A percentile compares a stretch with the other conserved stretches of the same genome.
Evolutionary conservation across 2,329 filamentous ascomycete species (phyloP).

Genomic region (Hypoxylon sp.): DNA sequence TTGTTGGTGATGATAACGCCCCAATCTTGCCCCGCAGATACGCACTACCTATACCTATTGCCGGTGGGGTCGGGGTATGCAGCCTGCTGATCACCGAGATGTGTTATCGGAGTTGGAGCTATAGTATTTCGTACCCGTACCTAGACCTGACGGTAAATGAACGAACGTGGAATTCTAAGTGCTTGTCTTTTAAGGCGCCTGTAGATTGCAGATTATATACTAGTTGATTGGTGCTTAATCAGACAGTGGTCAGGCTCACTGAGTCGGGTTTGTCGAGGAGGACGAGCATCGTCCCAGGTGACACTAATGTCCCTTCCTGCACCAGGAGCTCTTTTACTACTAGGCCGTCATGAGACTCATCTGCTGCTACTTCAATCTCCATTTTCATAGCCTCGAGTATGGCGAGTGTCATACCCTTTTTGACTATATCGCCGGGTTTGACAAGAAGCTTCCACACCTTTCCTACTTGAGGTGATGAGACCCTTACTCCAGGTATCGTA

Average conservation of each 20-base stretch:
- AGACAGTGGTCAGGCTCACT: no score
- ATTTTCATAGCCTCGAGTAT: slow-evolving; percentile 72
- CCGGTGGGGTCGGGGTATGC: neutral
- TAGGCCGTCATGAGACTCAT: slow-evolving; percentile 35
- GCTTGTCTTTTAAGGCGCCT: neutral
- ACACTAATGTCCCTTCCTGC: slow-evolving; percentile 37
- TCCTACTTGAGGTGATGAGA: slow-evolving; percentile 63
- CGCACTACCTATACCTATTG: neutral
- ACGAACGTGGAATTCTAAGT: neutral
- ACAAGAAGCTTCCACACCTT: slow-evolving; percentile 69
- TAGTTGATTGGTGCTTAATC: neutral
- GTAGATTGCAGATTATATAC: neutral
- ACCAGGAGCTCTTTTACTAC: slow-evolving; percentile 42
- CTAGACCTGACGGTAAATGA: no score
- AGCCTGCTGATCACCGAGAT: neutral
- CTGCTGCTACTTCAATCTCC: slow-evolving; percentile 62
- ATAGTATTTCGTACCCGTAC: neutral
- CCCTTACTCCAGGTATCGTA: slow-evolving; percentile 50
- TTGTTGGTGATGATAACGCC: neutral
- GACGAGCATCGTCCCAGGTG: slow-evolving; percentile 35
- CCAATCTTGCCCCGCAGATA: slow-evolving; percentile 29
- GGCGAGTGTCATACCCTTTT: slow-evolving; percentile 60
- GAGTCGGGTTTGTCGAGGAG: slow-evolving; percentile 27
- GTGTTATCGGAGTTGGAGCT: neutral
- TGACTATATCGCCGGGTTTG: slow-evolving; percentile 59